phyloP scores from a whole-genome alignment of 257 asterid genomes.

The Solanum piurae region DNA sequence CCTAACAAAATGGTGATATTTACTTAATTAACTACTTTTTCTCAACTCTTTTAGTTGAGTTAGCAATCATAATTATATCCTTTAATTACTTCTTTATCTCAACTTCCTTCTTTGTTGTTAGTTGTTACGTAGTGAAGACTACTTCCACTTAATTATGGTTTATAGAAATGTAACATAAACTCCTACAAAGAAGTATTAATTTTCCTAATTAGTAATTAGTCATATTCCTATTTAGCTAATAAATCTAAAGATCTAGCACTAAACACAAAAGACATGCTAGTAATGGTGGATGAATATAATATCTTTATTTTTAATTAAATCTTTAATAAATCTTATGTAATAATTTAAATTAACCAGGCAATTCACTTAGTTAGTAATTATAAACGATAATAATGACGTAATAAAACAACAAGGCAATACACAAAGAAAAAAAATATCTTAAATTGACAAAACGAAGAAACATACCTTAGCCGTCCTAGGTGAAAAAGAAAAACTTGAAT shows the following conservation, averaged over 20 bases:
- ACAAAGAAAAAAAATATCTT: too few relatives aligned
- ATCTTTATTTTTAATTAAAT: not conserved
- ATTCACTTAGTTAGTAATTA: not conserved
- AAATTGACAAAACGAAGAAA: not conserved
- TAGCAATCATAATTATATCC: not conserved
- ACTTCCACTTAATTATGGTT: not conserved
- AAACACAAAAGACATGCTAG: not conserved
- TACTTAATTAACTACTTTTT: not conserved
- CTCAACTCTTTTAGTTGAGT: not conserved
- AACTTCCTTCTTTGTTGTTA: not conserved
- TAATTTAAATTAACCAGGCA: not conserved
- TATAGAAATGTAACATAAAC: not conserved
- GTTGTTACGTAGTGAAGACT: not conserved
- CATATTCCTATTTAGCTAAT: not conserved
- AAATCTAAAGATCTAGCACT: not conserved
- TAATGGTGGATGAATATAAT: not conserved
- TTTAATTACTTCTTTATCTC: not conserved
- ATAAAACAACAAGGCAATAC: not conserved
- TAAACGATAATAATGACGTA: not conserved
- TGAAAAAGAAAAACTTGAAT: conserved; percentile 33
- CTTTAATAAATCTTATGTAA: not conserved
- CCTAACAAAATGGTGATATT: not conserved
- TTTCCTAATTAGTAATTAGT: not conserved
- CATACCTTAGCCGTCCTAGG: conserved; percentile 59
- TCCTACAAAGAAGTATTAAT: not conserved